Evolutionary conservation across 2,329 filamentous ascomycete genomes (phyloP), one percentile per base, ranked within the genome.

Genomic region (Ophiostoma himal-ulmi): DNA sequence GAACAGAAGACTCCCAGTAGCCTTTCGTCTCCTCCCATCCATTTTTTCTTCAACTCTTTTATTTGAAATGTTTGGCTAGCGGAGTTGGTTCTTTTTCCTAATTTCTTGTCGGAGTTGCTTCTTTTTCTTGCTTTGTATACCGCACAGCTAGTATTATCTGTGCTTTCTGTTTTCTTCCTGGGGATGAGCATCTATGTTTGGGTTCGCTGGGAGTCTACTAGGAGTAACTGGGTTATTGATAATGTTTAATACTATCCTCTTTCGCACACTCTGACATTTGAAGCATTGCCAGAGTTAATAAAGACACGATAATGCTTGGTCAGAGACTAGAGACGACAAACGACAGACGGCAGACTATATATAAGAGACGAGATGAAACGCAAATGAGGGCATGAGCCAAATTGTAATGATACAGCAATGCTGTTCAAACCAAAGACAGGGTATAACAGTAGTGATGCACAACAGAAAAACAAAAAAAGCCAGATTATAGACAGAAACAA

Each of bases 381-480:
- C 30, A 13, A 69, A 66, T 41, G 60, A 69, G 30, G 60, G 60
- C 26, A 57, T 57, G 52, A 57, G 52, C 52, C 52, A 57, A 57
- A 22, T 57, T 57, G 52, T 57, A 26, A 13, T 57, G 52, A 57
- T n/a, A 54, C 52, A 57, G 52, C 52, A 26, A 13, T 13, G 52
- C 52, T 57, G 52, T n/a, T 22, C 52, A 57, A 22, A 57, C 52
- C 52, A 57, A 57, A 57, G 60, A 67, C 26, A 68, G 66, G 26
- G 30, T 36, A 68, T 20, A 54, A 13, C n/a, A 54, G 22, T 22
- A 37, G 8, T 26, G 54, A n/a, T 52, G 8, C n/a, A 52, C 11
- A 44, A 48, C 2, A 54, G 8, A 3, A 10, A 37, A 65, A 64
- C 30, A 44, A 5, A 30, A 66, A 44, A 17, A 48, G 37, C 37